Evolutionary conservation across 805 yeast species (phyloP), one percentile per base, ranked within the genome.

Genomic region (Yarrowia bubula): DNA sequence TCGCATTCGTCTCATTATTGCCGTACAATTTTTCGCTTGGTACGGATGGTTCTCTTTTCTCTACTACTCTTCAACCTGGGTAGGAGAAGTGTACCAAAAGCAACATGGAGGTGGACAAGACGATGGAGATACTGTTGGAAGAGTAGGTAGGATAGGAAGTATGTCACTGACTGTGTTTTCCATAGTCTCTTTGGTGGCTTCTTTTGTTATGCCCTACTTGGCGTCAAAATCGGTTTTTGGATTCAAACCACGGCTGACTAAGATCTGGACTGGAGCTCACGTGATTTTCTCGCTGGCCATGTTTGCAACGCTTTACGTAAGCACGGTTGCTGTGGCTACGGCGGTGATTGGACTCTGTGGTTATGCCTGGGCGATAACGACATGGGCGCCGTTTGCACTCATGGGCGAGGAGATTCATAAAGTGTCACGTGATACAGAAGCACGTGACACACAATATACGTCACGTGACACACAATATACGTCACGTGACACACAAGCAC

Each of bases 381-480:
- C 85, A 10, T 86, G 90, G 90, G 86, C 86, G 2, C 90, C 90
- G 9, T 86, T 84, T 73, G 86, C 85, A 1, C 71, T 86, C 46
- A 83, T 86, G 13, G 84, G 86, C 22, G 86, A 84, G 55, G 74
- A 75, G 15, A 73, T 75, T 41, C 75, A 46, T 18, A 28, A 22
- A 5, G 28, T 22, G 28, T 22, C 28, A 22, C 28, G 28, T 22
- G 28, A 22, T 22, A n/a, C 28, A 22, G 28, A 3, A 22, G 28
- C 28, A 22, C 28, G 28, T 22, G 28, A 22, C 5, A 3, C 3
- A 22, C 28, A 22, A 22, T 22, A 22, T 22, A 22, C 28, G 5
- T 22, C 28, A 22, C 28, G 28, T 22, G 28, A 22, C 5, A 22
- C 5, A 3, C 28, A 22, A 5, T 22, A 22, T 22, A 22, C 28